Evolutionary conservation across 305 asterid genomes (phyloP).

Genomic region (Solanum chacoense): DNA sequence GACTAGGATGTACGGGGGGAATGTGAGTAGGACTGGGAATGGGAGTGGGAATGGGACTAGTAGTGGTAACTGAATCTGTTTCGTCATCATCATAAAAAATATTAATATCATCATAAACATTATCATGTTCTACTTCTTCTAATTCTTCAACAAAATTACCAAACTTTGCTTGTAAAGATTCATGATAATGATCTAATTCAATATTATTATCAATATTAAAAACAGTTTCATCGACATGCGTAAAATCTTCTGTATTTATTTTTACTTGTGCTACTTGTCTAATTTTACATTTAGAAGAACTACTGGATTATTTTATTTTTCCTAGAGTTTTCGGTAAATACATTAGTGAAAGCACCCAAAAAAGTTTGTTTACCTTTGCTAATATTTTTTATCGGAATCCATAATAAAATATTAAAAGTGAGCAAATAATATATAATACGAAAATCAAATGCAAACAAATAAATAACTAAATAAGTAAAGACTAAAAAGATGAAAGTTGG

Average conservation of each 20-base stretch:
- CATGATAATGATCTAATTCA: too few species aligned
- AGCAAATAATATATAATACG: too few species aligned
- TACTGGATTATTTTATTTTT: too few species aligned
- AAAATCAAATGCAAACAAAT: too few species aligned
- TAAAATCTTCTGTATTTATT: too few species aligned
- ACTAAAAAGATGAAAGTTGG: background rate
- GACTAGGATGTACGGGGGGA: background rate
- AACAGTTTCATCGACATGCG: background rate
- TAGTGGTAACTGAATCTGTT: background rate
- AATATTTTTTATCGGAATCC: background rate
- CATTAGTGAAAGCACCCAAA: background rate
- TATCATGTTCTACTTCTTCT: background rate
- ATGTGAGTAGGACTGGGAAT: background rate
- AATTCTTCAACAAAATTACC: too few species aligned
- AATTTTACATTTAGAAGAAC: background rate
- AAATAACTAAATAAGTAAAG: background rate
- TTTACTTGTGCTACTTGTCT: background rate
- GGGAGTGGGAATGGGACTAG: background rate
- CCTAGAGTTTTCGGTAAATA: background rate
- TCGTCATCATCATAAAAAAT: background rate
- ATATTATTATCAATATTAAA: background rate
- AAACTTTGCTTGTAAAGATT: too few species aligned
- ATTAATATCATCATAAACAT: too few species aligned
- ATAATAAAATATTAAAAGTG: too few species aligned
- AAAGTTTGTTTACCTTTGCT: too few species aligned